Base-by-base conservation (phyloP, 495 filamentous ascomycete species). In the Trichoderma virens region DNA sequence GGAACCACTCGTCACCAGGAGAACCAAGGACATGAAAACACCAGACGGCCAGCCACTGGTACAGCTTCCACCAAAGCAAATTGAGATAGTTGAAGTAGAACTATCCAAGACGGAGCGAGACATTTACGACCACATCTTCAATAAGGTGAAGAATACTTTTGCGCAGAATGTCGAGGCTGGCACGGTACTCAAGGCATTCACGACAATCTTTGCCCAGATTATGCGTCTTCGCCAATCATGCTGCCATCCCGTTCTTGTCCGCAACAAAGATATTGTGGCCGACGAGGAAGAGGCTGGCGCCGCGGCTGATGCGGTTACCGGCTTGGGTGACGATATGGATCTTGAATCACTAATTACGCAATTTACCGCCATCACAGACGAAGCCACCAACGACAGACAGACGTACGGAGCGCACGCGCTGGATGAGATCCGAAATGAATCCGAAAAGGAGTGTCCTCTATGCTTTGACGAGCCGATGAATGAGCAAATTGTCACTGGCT, bases 11-110 rank as follows among this genome's bases (percentile, higher is more conserved):
- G 94, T 98, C n/a, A 86, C 98, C 68, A 84, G 94, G 31, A 82
- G 94, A 66, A 98, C 94, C 0, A 98, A 98, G 73, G 92, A 93
- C 64, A 98, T 98, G 94, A 96, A 92, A 73, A 97, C 92, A 0
- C 94, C 94, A 0, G 86, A 92, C 51, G 94, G 95, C 9, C 80
- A 90, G 67, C 90, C 90, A 20, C 75, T 98, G 20, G 93, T 98
- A 0, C 86, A 90, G 0, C 78, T 98, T 8, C 94, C 93, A n/a
- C 85, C 86, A 8, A 88, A 90, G 67, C 85, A 82, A 0, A 83
- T 97, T 64, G 85, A 89, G 23, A 89, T 98, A 60, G 88, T 96
- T 61, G 86, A 92, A 54, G 83, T 98, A 32, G 87, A 96, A 67
- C 83, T 98, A 23, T 91, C 92, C 0, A 79, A 88, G 63, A 78